Evolutionary conservation across 2,329 filamentous ascomycete species (phyloP).

Genomic region (Cladosporium sp.): DNA sequence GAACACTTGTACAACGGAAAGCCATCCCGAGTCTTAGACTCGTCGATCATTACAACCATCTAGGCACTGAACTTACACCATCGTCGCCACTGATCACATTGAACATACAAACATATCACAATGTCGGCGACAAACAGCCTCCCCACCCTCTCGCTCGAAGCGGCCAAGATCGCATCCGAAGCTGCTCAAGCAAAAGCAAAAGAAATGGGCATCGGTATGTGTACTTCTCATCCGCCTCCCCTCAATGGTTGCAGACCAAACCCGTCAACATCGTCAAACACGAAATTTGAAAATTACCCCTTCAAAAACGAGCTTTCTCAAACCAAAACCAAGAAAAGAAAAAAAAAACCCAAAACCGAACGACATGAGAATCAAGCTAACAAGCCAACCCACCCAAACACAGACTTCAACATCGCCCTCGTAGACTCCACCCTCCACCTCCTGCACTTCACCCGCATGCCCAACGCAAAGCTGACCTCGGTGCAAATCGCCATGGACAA

Average conservation of each 20-base stretch:
- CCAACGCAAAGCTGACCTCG: constrained; percentile 47
- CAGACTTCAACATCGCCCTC: constrained; percentile 49
- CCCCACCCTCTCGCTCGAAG: constrained; percentile 32
- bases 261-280: no score
- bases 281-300: not conserved
- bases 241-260: not conserved
- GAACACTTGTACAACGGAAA: not conserved
- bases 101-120: not conserved
- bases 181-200: constrained; percentile 34
- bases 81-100: not conserved
- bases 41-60: not conserved
- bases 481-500: constrained; percentile 63
- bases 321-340: not conserved
- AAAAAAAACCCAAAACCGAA: no score
- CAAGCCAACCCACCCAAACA: constrained; percentile 11
- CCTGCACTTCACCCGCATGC: constrained; percentile 46
- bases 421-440: constrained; percentile 44
- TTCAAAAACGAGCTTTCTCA: no score
- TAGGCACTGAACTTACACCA: not conserved
- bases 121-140: constrained; percentile 27
- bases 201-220: constrained; percentile 34
- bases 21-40: not conserved
- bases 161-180: constrained; percentile 31
- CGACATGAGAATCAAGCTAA: no score
- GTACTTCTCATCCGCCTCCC: not conserved